Percentiles rank a stretch among this genome's conserved stretches.
Evolutionary conservation across 2,329 filamentous ascomycete species (phyloP).

Genomic region (Aspergillus novofumigatus): DNA sequence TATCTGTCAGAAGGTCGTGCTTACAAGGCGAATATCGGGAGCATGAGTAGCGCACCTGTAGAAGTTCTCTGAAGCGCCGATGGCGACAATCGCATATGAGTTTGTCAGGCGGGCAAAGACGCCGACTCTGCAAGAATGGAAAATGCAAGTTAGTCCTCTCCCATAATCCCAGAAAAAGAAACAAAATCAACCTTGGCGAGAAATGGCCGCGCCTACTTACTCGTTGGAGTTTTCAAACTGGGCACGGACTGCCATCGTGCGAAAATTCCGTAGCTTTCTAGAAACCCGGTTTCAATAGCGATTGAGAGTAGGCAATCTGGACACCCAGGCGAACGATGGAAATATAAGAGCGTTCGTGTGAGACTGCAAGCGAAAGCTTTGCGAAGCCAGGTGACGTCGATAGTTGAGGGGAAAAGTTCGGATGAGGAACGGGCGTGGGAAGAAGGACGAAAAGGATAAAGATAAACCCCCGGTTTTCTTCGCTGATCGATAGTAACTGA

Average conservation of each 20-base stretch:
- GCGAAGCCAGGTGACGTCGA: background rate
- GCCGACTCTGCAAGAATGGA: constrained; percentile 64
- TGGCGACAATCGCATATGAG: constrained; percentile 88
- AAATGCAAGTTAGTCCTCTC: background rate
- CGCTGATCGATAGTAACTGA: background rate
- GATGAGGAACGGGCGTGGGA: background rate
- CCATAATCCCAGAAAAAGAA: background rate
- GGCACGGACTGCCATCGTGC: constrained; percentile 45
- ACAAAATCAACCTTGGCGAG: background rate
- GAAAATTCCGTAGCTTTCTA: background rate
- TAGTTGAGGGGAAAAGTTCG: background rate
- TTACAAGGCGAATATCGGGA: background rate
- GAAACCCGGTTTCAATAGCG: background rate
- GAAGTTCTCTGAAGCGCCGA: constrained; percentile 97
- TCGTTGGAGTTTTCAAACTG: constrained; percentile 51
- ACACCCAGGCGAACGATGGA: background rate
- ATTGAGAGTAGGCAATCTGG: background rate
- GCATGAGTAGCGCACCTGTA: constrained; percentile 61
- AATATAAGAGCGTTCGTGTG: background rate
- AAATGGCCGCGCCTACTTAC: constrained; percentile 23
- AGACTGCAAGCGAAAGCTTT: background rate
- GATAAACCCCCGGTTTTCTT: background rate
- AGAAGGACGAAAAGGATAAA: background rate
- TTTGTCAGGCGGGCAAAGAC: constrained; percentile 97
- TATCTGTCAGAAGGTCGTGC: background rate